A percentile compares a stretch with the other conserved stretches of the same genome.
These are phyloP conservation scores for Euphrasia arctica DNA, from an alignment of 305 asterid species.

Conservation along the genomic window DNA sequence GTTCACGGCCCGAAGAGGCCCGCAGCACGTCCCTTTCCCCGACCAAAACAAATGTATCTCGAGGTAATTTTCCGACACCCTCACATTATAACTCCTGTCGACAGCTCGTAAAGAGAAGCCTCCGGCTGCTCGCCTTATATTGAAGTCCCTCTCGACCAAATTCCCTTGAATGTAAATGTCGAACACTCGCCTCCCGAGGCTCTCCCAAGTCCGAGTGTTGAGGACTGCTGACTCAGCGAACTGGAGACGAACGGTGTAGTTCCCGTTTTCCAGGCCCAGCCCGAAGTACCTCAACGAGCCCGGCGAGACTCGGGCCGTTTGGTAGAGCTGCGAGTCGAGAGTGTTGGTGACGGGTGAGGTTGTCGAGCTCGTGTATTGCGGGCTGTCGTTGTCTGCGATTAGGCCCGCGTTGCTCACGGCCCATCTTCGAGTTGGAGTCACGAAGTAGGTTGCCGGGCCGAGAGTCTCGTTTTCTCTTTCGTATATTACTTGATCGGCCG, in stretches of 20 bases:
- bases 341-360: slow-evolving; percentile 44
- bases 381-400: slow-evolving; percentile 35
- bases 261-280: slow-evolving; percentile 63
- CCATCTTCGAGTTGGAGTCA: slow-evolving; percentile 52
- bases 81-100: slow-evolving; percentile 31
- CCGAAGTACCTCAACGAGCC: slow-evolving; percentile 79
- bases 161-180: slow-evolving; percentile 73
- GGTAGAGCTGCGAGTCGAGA: slow-evolving; percentile 57
- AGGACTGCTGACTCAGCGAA: slow-evolving; percentile 45
- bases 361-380: slow-evolving; percentile 28
- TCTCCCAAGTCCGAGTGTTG: slow-evolving; percentile 42
- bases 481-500: slow-evolving; percentile 32
- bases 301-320: slow-evolving; percentile 59
- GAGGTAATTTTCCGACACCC: slow-evolving; percentile 56
- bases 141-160: slow-evolving; percentile 48
- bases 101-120: slow-evolving; percentile 44
- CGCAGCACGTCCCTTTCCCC: slow-evolving; percentile 87
- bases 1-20: slow-evolving; percentile 53
- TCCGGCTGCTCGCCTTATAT: slow-evolving; percentile 55
- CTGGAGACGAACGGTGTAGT: slow-evolving; percentile 59
- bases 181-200: slow-evolving; percentile 68
- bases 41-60: slow-evolving; percentile 83
- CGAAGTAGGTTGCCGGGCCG: slow-evolving; percentile 58
- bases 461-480: slow-evolving; percentile 47
- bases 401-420: slow-evolving; percentile 76